phyloP scores from a whole-genome alignment of 78 protist species.

The Dictyostelium intermedium region DNA sequence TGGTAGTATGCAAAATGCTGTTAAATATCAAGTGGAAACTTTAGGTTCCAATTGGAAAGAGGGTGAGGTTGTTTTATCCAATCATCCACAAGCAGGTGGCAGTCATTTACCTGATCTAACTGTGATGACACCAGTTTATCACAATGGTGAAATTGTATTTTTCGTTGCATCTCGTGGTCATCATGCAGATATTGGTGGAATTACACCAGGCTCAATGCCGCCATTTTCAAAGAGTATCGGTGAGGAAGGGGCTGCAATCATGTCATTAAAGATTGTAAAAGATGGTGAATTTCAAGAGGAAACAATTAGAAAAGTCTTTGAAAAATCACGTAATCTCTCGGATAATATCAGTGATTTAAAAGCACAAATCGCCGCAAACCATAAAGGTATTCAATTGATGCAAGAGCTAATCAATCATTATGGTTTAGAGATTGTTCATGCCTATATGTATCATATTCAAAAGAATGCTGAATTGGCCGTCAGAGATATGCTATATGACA shows the following conservation, averaged over 20 bases:
- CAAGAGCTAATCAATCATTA: conserved; percentile 82
- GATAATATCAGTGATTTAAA: conserved; percentile 90
- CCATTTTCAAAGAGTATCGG: conserved; percentile 86
- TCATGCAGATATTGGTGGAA: conserved; percentile 98
- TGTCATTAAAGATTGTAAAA: conserved; percentile 82
- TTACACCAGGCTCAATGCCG: conserved; percentile 98
- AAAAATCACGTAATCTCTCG: conserved; percentile 72
- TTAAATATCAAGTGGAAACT: conserved; percentile 72
- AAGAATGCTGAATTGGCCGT: conserved; percentile 92
- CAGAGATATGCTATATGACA: conserved; percentile 72
- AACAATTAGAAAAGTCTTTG: conserved; percentile 45
- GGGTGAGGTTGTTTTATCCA: conserved; percentile 94
- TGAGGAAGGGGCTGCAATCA: conserved; percentile 94
- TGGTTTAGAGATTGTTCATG: conserved; percentile 89
- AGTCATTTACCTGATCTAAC: conserved; percentile 98
- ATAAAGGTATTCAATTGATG: conserved; percentile 88
- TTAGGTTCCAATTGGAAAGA: conserved; percentile 57
- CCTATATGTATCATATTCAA: conserved; percentile 94
- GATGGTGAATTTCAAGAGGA: conserved; percentile 79
- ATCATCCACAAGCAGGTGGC: conserved; percentile 97
- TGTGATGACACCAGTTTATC: conserved; percentile 95
- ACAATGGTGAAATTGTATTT: conserved; percentile 84
- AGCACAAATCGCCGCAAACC: conserved; percentile 96
- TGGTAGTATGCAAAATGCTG: conserved; percentile 96
- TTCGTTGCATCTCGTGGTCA: conserved; percentile 97